Evolutionary conservation across 148 eudicot genomes (phyloP), one percentile per base, ranked within the genome.

Genomic region (Silene latifolia): DNA sequence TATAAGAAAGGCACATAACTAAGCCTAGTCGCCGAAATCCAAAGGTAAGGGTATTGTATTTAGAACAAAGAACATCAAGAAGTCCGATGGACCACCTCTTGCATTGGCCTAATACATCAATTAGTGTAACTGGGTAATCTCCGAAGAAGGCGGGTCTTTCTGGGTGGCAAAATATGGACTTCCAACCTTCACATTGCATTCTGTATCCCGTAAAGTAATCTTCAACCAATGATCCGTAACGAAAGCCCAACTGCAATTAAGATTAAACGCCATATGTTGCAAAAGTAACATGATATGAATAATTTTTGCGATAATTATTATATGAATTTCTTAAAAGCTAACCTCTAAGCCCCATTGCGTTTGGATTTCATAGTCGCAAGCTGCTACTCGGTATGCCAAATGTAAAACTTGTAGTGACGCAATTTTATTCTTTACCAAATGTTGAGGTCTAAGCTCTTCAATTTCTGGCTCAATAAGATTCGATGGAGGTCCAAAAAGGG

Each of bases 121-220:
- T 29, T 39, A 90, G 83, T 2, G 79, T 63, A 11, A 82, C 74
- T 0, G 95, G 95, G 24, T 78, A 64, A 68, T 87, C 89, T 7
- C 91, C 95, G 46, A 88, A 79, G 73, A 86, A 90, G 7, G 88
- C 88, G 0, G 88, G 80, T 72, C 89, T 82, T 3, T 81, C 72
- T 0, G 95, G 95, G 74, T 78, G 17, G 77, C 87, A 88, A 70
- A 88, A 85, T 24, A 82, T 24, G 3, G 78, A 63, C 67, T 15
- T 81, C 95, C 95, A 90, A 14, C 95, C 95, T 32, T 85, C 84
- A 75, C 95, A 83, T 10, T 87, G 86, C 66, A 86, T 58, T 8
- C 78, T 71, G 9, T 80, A 87, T 4, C 94, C 91, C 0, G 94
- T 85, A 23, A 65, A 65, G 39, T 47, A 88, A 62, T 90, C 94